Evolutionary conservation across 345 rosid genomes (phyloP).

Genomic region (Dipteronia dyeriana): DNA sequence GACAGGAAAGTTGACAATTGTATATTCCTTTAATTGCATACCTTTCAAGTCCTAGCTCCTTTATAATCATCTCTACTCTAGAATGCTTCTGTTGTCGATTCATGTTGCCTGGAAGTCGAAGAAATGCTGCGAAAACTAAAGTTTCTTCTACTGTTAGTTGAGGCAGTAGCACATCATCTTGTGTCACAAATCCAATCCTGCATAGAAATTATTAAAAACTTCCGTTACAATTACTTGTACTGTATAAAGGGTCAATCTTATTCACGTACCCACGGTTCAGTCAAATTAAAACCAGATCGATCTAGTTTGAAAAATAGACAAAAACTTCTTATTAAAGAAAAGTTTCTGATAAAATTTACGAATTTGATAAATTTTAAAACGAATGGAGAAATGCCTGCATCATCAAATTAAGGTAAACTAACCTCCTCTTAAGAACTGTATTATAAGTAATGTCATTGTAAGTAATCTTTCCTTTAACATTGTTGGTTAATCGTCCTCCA

Average conservation of each 20-base stretch:
- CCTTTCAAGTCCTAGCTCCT: constrained; percentile 97
- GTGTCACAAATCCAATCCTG: constrained; percentile 97
- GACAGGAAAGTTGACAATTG: neutral
- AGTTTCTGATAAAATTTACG: too few species aligned
- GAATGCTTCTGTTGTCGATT: constrained; percentile 72
- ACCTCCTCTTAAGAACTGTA: constrained; percentile 84
- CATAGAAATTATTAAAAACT: neutral
- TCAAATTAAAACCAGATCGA: neutral
- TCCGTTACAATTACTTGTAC: neutral
- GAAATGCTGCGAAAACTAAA: constrained; percentile 77
- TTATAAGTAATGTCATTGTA: constrained; percentile 76
- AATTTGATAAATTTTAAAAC: neutral
- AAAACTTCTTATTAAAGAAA: neutral
- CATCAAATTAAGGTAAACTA: neutral
- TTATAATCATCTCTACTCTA: constrained; percentile 71
- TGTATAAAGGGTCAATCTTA: neutral
- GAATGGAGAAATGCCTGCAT: neutral
- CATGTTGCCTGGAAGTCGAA: constrained; percentile 86
- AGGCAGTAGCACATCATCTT: constrained; percentile 91
- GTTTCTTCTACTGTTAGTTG: constrained; percentile 96
- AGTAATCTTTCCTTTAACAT: constrained; percentile 70
- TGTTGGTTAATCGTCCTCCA: constrained; percentile 81
- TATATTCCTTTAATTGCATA: constrained; percentile 7
- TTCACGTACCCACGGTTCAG: neutral
- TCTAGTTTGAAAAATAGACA: neutral